A percentile compares a stretch with the other conserved stretches of the same genome.
These are phyloP conservation scores for Phytophthora ramorum DNA, from an alignment of 352 stramenopile genomes.

Conservation along the genomic window DNA sequence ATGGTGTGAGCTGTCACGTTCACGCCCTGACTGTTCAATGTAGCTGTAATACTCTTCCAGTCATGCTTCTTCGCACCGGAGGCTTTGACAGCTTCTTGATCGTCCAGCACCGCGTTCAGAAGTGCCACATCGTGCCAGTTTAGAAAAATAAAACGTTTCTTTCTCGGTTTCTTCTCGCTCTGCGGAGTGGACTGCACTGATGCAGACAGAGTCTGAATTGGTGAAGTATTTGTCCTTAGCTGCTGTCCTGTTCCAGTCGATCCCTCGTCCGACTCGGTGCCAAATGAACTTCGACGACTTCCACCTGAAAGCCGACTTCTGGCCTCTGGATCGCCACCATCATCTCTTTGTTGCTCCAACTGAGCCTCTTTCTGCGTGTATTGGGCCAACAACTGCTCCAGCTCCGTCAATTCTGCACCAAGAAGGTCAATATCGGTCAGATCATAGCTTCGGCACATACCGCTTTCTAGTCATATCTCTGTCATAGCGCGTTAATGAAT, in stretches of 20 bases:
- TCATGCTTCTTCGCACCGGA: constrained; percentile 7
- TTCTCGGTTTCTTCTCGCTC: constrained; percentile 9
- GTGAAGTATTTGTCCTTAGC: no score
- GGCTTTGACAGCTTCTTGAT: neutral
- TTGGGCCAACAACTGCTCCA: constrained; percentile 24
- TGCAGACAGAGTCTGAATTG: no score
- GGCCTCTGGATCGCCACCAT: neutral
- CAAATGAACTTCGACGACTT: constrained; percentile 5
- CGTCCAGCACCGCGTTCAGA: constrained; percentile 19
- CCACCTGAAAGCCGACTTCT: neutral
- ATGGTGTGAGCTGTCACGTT: constrained; percentile 20
- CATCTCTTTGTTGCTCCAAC: neutral
- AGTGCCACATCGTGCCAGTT: constrained; percentile 28
- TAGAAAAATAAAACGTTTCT: constrained; percentile 22
- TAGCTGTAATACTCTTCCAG: constrained; percentile 26
- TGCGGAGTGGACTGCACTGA: neutral
- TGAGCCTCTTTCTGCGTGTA: constrained; percentile 14
- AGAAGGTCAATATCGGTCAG: neutral
- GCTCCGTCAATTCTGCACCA: constrained; percentile 17
- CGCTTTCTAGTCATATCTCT: neutral
- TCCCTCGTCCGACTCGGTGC: constrained; percentile 4
- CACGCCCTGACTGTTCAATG: constrained; percentile 25
- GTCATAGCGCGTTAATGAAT: constrained; percentile 1
- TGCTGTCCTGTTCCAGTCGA: neutral
- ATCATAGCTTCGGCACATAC: constrained; percentile 18